Evolutionary conservation across 2,329 filamentous ascomycete species (phyloP).

Genomic region (Paecilomyces niveus): DNA sequence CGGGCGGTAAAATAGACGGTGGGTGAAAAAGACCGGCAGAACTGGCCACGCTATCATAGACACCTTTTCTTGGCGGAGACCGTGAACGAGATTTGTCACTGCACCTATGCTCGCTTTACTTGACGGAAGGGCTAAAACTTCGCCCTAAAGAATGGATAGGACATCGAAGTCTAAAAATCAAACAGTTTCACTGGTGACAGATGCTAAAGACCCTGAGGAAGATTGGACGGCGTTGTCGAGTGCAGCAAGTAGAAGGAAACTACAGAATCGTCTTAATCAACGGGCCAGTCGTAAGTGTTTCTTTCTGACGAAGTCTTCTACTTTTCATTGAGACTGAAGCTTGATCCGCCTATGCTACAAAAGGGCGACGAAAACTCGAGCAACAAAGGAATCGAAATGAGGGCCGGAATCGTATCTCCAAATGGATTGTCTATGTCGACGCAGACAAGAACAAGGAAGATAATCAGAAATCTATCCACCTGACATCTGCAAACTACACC

Average conservation of each 20-base stretch:
- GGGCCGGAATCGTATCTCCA: neutral
- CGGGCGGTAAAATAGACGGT: neutral
- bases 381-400: neutral
- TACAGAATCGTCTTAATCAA: constrained; percentile 2
- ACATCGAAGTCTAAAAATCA: neutral
- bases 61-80: too few relatives aligned
- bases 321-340: neutral
- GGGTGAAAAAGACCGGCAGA: neutral
- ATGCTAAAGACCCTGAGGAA: neutral
- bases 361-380: constrained; percentile 1
- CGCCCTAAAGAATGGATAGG: neutral
- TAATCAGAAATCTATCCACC: neutral
- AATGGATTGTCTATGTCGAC: neutral
- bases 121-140: neutral
- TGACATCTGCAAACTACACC: neutral
- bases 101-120: neutral
- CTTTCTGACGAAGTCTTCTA: neutral
- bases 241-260: neutral
- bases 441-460: neutral
- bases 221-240: neutral
- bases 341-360: neutral
- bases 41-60: neutral
- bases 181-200: neutral
- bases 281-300: neutral
- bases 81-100: neutral